phyloP scores from a whole-genome alignment of 2,329 filamentous ascomycete genomes.

The Ceratocystis alfenasii region DNA sequence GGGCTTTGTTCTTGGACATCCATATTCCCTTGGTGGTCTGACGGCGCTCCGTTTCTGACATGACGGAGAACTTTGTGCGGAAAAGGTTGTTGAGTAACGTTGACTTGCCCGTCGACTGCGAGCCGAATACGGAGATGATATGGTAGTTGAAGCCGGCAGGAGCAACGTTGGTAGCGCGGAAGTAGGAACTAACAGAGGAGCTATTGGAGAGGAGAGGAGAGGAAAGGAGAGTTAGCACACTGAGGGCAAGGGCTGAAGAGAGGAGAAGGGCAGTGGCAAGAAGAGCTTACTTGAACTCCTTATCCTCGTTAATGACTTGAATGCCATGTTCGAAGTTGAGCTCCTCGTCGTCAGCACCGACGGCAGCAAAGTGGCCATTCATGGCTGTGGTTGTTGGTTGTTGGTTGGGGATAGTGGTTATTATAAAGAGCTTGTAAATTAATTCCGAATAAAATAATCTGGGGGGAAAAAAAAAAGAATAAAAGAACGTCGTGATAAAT shows the following conservation, averaged over 20 bases:
- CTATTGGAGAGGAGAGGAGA: constrained; percentile 35
- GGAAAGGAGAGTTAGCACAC: constrained; percentile 22
- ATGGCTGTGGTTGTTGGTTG: constrained; percentile 32
- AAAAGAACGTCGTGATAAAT: background rate
- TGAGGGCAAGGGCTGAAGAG: background rate
- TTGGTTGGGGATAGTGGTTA: no score
- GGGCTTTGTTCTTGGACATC: constrained; percentile 92
- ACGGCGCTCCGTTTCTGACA: constrained; percentile 85
- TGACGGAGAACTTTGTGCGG: constrained; percentile 90
- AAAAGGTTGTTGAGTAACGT: constrained; percentile 94
- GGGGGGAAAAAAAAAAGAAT: background rate
- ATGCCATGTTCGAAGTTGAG: constrained; percentile 81
- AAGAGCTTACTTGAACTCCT: constrained; percentile 74
- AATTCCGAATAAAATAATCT: background rate
- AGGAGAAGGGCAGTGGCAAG: background rate
- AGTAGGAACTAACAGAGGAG: constrained; percentile 66
- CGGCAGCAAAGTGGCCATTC: constrained; percentile 71
- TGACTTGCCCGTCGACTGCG: constrained; percentile 96
- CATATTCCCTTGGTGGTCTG: constrained; percentile 99
- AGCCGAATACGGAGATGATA: constrained; percentile 96
- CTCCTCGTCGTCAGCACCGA: constrained; percentile 52
- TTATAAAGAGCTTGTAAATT: no score
- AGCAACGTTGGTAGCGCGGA: constrained; percentile 66
- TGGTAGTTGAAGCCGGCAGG: constrained; percentile 97
- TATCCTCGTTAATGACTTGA: constrained; percentile 81